These are phyloP conservation scores for Thermothelomyces thermophilus DNA, from an alignment of 2,329 filamentous ascomycete genomes.

Conservation along the genomic window DNA sequence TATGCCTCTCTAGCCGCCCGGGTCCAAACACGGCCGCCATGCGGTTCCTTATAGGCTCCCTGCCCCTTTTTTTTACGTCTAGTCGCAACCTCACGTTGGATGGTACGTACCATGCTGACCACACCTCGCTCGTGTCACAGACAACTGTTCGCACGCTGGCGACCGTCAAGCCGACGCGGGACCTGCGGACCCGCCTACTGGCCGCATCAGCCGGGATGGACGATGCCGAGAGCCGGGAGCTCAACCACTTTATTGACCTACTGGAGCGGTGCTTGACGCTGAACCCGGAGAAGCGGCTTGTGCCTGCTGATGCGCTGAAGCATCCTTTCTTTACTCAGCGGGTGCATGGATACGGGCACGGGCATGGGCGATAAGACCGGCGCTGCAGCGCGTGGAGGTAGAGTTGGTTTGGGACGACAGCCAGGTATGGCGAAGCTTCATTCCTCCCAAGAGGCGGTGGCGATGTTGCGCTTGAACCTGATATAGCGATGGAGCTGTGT, in stretches of 20 bases:
- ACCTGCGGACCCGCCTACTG: slow-evolving; percentile 73
- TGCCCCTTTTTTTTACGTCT: neutral
- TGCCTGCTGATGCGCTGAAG: slow-evolving; percentile 74
- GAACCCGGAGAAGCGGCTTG: slow-evolving; percentile 89
- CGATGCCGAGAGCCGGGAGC: slow-evolving; percentile 67
- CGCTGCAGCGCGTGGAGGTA: neutral
- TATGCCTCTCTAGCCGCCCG: neutral
- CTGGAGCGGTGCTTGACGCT: slow-evolving; percentile 81
- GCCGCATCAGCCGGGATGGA: slow-evolving; percentile 67
- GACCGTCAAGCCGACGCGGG: slow-evolving; percentile 68
- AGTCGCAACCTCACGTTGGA: neutral
- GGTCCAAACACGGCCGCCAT: neutral
- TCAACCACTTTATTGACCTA: slow-evolving; percentile 79
- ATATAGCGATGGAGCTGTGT: no score
- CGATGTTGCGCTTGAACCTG: no score
- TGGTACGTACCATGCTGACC: neutral
- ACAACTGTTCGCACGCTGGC: slow-evolving; percentile 61
- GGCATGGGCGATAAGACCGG: neutral
- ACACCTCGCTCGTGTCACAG: slow-evolving; percentile 33
- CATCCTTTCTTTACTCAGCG: slow-evolving; percentile 73
- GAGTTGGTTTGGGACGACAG: no score
- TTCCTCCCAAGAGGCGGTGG: no score
- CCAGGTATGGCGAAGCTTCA: no score
- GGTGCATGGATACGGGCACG: slow-evolving; percentile 18
- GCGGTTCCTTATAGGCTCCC: no score